Percentiles rank a stretch among this genome's conserved stretches.
Evolutionary conservation across 176 grass and related monocot genomes (phyloP).

Genomic region (Triticum urartu): DNA sequence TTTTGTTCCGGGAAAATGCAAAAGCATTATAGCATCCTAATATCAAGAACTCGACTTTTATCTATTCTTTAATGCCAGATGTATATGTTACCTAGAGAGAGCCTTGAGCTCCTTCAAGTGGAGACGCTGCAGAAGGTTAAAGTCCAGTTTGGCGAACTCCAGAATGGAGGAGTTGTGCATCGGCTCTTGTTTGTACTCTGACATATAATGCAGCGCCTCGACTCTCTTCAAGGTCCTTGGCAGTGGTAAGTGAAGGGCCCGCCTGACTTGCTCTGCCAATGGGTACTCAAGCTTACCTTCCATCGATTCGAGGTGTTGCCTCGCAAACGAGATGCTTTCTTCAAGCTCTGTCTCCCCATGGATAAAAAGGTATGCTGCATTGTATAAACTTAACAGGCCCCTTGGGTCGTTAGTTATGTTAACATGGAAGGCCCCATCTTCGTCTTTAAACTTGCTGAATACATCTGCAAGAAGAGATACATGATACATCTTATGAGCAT

Average conservation of each 20-base stretch:
- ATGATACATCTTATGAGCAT: neutral
- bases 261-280: slow-evolving; percentile 20
- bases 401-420: slow-evolving; percentile 17
- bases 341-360: slow-evolving; percentile 30
- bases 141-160: slow-evolving; percentile 35
- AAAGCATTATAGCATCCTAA: too few relatives aligned
- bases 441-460: slow-evolving; percentile 27
- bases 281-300: neutral
- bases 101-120: slow-evolving; percentile 37
- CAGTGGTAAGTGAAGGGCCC: slow-evolving; percentile 30
- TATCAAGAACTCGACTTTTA: too few relatives aligned
- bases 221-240: slow-evolving; percentile 28
- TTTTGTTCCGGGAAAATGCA: too few relatives aligned
- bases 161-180: slow-evolving; percentile 5
- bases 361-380: slow-evolving; percentile 28
- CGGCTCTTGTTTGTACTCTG: slow-evolving; percentile 9
- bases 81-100: slow-evolving; percentile 34
- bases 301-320: slow-evolving; percentile 7
- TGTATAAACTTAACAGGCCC: slow-evolving; percentile 38
- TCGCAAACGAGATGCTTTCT: slow-evolving; percentile 12
- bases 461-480: slow-evolving; percentile 14
- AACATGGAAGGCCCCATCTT: neutral
- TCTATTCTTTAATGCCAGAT: too few relatives aligned
- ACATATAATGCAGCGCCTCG: slow-evolving; percentile 16
- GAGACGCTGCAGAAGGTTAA: slow-evolving; percentile 26